Conservation (phyloP, 345 rosid genomes). For the Acer campestre region DNA sequence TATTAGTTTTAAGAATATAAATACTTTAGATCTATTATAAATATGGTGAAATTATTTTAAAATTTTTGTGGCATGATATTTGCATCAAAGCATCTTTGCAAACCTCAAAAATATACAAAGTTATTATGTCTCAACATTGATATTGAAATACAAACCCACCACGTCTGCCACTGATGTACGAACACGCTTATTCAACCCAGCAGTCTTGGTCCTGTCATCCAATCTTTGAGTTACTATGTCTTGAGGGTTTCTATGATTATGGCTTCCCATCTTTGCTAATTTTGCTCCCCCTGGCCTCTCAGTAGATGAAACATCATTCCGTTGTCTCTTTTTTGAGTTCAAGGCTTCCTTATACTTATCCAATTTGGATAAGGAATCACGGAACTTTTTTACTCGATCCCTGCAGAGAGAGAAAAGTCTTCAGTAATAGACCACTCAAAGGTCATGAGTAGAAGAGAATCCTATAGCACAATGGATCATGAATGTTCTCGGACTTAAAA, state of each 20-base stretch:
- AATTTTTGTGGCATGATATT: background rate
- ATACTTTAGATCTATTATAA: background rate
- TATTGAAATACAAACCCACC: constrained; percentile 67
- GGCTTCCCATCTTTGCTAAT: constrained; percentile 62
- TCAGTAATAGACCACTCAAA: constrained; percentile 20
- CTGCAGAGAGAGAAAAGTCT: constrained; percentile 41
- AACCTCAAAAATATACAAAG: constrained; percentile 4
- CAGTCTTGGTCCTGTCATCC: constrained; percentile 74
- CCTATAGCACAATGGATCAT: background rate
- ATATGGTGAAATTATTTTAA: background rate
- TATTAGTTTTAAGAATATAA: background rate
- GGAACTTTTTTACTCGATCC: constrained; percentile 67
- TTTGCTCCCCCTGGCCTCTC: constrained; percentile 66
- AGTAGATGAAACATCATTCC: constrained; percentile 52
- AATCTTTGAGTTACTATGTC: constrained; percentile 61
- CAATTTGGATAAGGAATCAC: constrained; percentile 66
- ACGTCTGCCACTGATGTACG: constrained; percentile 65
- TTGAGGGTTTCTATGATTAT: constrained; percentile 59
- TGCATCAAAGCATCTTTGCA: background rate
- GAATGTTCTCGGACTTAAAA: background rate
- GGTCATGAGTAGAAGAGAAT: background rate
- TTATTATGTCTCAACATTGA: constrained; percentile 20
- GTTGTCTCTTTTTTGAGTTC: constrained; percentile 74
- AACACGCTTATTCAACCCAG: constrained; percentile 77
- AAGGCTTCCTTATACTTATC: constrained; percentile 71